Evolutionary conservation across 805 yeast genomes (phyloP), one percentile per base, ranked within the genome.

Genomic region (Groenewaldozyma tartarivorans): DNA sequence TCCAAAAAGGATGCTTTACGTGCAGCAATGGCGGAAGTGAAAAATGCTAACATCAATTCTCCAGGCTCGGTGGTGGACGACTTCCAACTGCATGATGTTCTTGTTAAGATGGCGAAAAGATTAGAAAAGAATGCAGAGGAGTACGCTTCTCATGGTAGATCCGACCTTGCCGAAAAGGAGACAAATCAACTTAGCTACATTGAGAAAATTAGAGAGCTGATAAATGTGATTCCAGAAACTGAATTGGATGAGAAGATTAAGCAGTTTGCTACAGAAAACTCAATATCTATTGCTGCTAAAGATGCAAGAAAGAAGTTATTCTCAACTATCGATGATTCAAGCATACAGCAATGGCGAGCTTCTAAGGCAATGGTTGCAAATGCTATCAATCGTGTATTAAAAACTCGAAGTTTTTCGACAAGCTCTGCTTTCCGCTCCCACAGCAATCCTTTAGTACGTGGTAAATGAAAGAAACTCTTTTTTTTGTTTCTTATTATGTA

Each of bases 141-240:
- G 49, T 78, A 69, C 50, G 37, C 49, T 9, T 56, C 59, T 15
- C 71, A 71, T 39, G 56, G 63, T 6, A 67, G 84, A 48, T 55
- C 51, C 2, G 83, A 78, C 45, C 58, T 77, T 44, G 78, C 69
- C 1, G 70, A 65, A n/a, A 68, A 67, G 40, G 84, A 78, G 57
- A 49, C 55, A 18, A 53, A 57, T 16, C 81, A 77, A 56, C 50
- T 68, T 21, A 56, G 46, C 0, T 53, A 74, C 26, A 64, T 78
- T 33, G 48, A 67, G 20, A 48, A 53, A 13, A 68, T 74, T 38
- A 50, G 68, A 35, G 36, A 44, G 1, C 49, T 57, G 21, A 55
- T 77, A 18, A 74, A 77, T 5, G 69, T 75, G 15, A 69, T 79
- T 1, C 58, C 72, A 2, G 65, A 63, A 27, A 72, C 63, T 35